phyloP scores from a whole-genome alignment of 768 basidiomycete genomes.

The Collybia nuda region DNA sequence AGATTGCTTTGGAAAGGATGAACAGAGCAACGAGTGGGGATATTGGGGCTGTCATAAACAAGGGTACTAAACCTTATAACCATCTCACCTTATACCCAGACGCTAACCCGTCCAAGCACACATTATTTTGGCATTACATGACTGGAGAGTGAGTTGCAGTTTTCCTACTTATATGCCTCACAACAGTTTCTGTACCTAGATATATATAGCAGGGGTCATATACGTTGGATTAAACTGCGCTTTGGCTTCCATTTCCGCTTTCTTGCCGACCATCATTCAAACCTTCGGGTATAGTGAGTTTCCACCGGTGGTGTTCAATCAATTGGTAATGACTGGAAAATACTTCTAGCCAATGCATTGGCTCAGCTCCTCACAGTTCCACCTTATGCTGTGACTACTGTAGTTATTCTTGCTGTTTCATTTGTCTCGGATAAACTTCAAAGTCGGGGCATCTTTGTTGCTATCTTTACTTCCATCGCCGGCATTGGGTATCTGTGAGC shows the following conservation, averaged over 20 bases:
- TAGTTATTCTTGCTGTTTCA: slow-evolving; percentile 57
- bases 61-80: slow-evolving; percentile 36
- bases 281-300: slow-evolving; percentile 70
- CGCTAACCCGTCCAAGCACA: slow-evolving; percentile 42
- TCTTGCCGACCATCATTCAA: slow-evolving; percentile 78
- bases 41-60: slow-evolving; percentile 60
- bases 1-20: slow-evolving; percentile 65
- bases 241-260: slow-evolving; percentile 77
- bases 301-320: background rate
- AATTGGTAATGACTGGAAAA: too few relatives aligned
- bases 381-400: slow-evolving; percentile 71
- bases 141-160: slow-evolving; percentile 59
- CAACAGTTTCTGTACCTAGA: slow-evolving; percentile 27
- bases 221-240: slow-evolving; percentile 79
- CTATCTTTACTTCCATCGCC: slow-evolving; percentile 40
- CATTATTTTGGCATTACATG: slow-evolving; percentile 57
- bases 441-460: slow-evolving; percentile 51
- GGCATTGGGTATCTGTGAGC: slow-evolving; percentile 65
- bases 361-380: slow-evolving; percentile 79
- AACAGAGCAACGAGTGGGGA: slow-evolving; percentile 68
- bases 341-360: slow-evolving; percentile 50
- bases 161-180: background rate
- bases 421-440: slow-evolving; percentile 70
- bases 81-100: background rate
- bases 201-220: slow-evolving; percentile 66